A percentile compares a stretch with the other conserved stretches of the same genome.
Evolutionary conservation across 164 flowering plant genomes (phyloP).

Genomic region (Malania oleifera): DNA sequence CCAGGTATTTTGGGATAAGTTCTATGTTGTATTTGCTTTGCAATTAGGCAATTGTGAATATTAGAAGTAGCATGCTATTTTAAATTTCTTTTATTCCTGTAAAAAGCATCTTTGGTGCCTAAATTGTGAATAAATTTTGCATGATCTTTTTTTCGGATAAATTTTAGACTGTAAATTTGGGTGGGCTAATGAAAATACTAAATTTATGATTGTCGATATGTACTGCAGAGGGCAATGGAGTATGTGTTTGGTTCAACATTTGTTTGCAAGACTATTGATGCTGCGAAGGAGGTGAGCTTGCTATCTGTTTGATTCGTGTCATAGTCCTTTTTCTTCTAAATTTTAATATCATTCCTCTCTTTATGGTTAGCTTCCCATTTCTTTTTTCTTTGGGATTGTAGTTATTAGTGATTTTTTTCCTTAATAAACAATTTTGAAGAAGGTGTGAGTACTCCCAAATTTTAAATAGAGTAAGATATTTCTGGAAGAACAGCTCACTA

Average conservation of each 20-base stretch:
- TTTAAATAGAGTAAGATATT: too few relatives aligned
- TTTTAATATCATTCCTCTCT: too few relatives aligned
- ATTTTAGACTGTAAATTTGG: too few relatives aligned
- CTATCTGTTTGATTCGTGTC: too few relatives aligned
- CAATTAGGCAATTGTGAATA: neutral
- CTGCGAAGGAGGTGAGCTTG: slow-evolving; percentile 76
- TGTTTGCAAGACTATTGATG: slow-evolving; percentile 77
- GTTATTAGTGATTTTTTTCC: too few relatives aligned
- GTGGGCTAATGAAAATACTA: neutral
- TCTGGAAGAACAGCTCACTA: too few relatives aligned
- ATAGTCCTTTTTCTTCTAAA: too few relatives aligned
- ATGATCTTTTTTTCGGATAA: too few relatives aligned
- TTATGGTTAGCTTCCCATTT: too few relatives aligned
- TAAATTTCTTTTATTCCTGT: neutral
- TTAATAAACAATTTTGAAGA: too few relatives aligned
- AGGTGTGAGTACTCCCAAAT: too few relatives aligned
- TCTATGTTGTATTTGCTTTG: neutral
- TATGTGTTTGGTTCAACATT: slow-evolving; percentile 95
- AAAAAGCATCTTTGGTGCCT: neutral
- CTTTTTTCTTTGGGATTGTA: too few relatives aligned
- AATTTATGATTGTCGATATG: neutral
- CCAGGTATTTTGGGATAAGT: neutral
- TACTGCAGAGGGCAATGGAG: slow-evolving; percentile 85
- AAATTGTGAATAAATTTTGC: neutral
- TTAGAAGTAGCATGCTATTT: neutral